Percentiles rank a stretch among this genome's conserved stretches.
phyloP scores from a whole-genome alignment of 257 asterid species.

The Voacanga thouarsii region DNA sequence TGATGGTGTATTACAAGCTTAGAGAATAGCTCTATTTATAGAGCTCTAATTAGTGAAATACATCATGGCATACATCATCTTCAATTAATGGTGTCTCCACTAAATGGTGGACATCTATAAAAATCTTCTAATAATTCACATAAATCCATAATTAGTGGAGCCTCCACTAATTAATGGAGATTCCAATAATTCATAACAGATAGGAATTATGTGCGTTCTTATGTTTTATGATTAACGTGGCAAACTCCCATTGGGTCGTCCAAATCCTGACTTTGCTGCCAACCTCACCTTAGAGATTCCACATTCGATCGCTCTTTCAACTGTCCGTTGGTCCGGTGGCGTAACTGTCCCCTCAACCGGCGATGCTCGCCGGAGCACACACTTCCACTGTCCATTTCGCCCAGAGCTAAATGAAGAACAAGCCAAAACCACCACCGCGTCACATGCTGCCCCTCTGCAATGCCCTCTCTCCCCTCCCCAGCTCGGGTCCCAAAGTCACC shows the following conservation, averaged over 20 bases:
- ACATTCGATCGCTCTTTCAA: not conserved
- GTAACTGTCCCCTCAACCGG: constrained; percentile 6
- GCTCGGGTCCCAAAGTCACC: constrained; percentile 15
- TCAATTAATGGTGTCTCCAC: too few relatives aligned
- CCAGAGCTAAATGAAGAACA: constrained; percentile 26
- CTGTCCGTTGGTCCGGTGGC: not conserved
- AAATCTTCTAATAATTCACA: too few relatives aligned
- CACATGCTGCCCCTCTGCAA: constrained; percentile 56
- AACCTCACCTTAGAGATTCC: not conserved
- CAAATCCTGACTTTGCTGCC: not conserved
- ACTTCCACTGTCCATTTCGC: constrained; percentile 31
- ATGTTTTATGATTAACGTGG: not conserved
- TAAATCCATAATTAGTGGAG: too few relatives aligned
- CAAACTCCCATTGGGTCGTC: not conserved
- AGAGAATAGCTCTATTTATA: too few relatives aligned
- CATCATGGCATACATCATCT: too few relatives aligned
- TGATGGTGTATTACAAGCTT: too few relatives aligned
- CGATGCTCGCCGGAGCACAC: constrained; percentile 28
- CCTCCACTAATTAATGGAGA: too few relatives aligned
- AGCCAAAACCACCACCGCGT: constrained; percentile 29
- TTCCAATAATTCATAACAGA: too few relatives aligned
- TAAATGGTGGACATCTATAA: too few relatives aligned
- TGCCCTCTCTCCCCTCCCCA: constrained; percentile 32
- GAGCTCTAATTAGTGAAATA: too few relatives aligned
- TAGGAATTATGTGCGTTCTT: too few relatives aligned